phyloP scores from a whole-genome alignment of 352 stramenopile genomes.

The Pythium coloratum region DNA sequence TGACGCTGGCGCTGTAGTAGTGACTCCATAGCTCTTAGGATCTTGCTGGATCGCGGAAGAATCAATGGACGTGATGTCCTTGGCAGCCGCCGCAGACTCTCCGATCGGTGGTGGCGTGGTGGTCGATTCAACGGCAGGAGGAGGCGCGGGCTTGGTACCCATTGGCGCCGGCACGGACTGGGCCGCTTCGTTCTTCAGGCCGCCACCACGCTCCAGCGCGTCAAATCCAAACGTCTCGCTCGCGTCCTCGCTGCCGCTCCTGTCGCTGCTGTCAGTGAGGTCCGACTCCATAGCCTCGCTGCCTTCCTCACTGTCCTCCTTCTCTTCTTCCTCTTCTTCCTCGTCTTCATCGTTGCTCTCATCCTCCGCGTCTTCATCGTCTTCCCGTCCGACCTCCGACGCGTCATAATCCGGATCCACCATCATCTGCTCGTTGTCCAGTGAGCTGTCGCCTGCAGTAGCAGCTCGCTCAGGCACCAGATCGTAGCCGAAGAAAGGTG shows the following conservation, averaged over 20 bases:
- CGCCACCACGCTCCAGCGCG: background rate
- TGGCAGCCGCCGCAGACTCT: conserved; percentile 20
- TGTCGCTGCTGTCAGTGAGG: background rate
- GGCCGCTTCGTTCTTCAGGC: background rate
- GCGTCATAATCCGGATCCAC: background rate
- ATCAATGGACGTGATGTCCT: conserved; percentile 16
- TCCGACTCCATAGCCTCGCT: background rate
- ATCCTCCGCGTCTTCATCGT: background rate
- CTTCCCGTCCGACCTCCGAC: background rate
- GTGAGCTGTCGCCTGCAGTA: background rate
- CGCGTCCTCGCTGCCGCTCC: background rate
- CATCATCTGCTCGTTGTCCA: conserved; percentile 1
- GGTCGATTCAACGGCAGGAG: background rate
- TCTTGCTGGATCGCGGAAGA: conserved; percentile 13
- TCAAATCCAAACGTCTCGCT: background rate
- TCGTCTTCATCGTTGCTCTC: background rate
- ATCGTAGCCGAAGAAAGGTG: conserved; percentile 1
- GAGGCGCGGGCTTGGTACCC: background rate
- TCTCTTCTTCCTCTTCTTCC: background rate
- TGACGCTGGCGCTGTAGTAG: background rate
- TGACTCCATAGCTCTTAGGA: conserved; percentile 8
- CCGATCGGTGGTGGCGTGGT: conserved; percentile 9
- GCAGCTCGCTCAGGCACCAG: background rate
- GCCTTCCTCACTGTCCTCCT: conserved; percentile 1
- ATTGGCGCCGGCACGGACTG: background rate